A percentile compares a stretch with the other conserved stretches of the same genome.
phyloP scores from a whole-genome alignment of 2,329 filamentous ascomycete species.

The Ascochyta lentis region DNA sequence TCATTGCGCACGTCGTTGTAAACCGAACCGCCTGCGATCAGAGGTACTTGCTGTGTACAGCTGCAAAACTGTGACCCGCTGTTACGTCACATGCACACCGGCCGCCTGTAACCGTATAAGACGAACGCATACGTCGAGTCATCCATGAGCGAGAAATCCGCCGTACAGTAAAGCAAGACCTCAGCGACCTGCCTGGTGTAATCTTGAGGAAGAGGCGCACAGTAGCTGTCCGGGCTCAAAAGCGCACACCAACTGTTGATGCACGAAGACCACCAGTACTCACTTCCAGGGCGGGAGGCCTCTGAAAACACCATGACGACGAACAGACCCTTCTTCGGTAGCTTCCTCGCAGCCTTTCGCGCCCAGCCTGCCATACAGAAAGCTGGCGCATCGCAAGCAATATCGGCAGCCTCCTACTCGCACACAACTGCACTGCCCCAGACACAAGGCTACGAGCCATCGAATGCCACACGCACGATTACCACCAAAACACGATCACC shows the following conservation, averaged over 20 bases:
- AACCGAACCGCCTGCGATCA: neutral
- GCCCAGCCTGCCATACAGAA: slow-evolving; percentile 68
- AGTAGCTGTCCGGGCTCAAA: neutral
- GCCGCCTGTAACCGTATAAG: slow-evolving; percentile 13
- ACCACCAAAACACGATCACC: slow-evolving; percentile 43
- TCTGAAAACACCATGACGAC: slow-evolving; percentile 61
- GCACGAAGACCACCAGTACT: slow-evolving; percentile 37
- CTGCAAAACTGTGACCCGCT: slow-evolving; percentile 8
- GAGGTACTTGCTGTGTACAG: neutral
- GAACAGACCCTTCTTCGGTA: slow-evolving; percentile 70
- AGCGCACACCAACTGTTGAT: slow-evolving; percentile 26
- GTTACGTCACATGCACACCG: slow-evolving; percentile 34
- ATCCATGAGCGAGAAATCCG: neutral
- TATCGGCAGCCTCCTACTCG: slow-evolving; percentile 48
- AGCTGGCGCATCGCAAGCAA: slow-evolving; percentile 54
- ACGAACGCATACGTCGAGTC: slow-evolving; percentile 4
- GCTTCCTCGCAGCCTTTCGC: slow-evolving; percentile 72
- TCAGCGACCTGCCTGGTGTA: neutral
- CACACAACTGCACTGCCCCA: slow-evolving; percentile 46
- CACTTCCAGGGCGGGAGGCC: slow-evolving; percentile 23
- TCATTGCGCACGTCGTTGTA: slow-evolving; percentile 8
- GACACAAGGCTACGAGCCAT: slow-evolving; percentile 46
- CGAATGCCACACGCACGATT: slow-evolving; percentile 51
- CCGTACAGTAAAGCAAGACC: neutral
- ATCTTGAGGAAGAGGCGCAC: neutral